Evolutionary conservation across 2,329 filamentous ascomycete species (phyloP), one percentile per base, ranked within the genome.

Genomic region (Pyricularia grisea): DNA sequence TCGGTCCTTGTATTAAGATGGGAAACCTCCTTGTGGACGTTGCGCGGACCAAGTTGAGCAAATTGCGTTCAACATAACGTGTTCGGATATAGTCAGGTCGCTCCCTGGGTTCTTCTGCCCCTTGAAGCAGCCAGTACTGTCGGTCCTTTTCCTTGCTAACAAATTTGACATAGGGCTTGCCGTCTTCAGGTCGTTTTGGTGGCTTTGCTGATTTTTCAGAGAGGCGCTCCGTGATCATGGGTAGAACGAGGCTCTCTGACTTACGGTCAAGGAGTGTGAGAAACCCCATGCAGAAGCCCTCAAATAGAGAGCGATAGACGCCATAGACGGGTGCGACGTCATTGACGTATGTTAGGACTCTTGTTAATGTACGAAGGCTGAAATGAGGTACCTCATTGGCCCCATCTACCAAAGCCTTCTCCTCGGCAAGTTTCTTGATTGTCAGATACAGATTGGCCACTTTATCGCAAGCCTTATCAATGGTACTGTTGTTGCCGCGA

Each of bases 271-370:
- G 84, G 6, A 97, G 86, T 0, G 96, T 99, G 69, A 97, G 81
- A 75, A 99, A 99, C 67, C 94, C 95, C 96, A 99, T 99, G 20
- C 92, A 93, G 76, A 98, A 98, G 0, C 95, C 96, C 81, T 99
- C 95, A 72, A 92, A 97, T 1, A 98, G 82, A 12, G 94, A 92
- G 75, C 96, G 84, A 28, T 95, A 88, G 61, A 98, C 81, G 14
- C 92, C 93, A 78, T 97, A 97, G 4, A 91, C 86, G 0, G 93
- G 88, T 0, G 92, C 87, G 72, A 97, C 94, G 68, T 94, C 91
- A 72, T 90, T 89, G 23, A 94, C 93, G 77, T 97, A 99, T 55
- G 90, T 91, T 68, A 99, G 80, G 1, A 95, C 93, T 69, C 96
- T 88, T 25, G 96, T 97, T 65, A 99, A 81, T 0, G 95, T 99